Base-by-base conservation (phyloP, 1,284 basidiomycete species). In the Ustilago curta region DNA sequence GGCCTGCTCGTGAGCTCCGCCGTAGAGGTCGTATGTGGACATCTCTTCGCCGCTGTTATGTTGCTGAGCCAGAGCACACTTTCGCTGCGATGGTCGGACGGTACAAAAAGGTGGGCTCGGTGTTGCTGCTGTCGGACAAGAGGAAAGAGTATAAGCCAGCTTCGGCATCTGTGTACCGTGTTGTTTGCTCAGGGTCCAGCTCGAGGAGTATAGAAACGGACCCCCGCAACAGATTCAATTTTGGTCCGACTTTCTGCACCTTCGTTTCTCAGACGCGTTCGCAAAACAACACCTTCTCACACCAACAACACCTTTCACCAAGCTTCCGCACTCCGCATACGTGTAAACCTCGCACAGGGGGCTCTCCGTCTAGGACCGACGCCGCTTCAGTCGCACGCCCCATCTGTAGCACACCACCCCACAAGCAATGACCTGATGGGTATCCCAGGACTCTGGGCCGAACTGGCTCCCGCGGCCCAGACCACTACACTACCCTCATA, bases 381-480 rank as follows among this genome's bases (percentile, higher is more conserved):
- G 8, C 1, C 37, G 12, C 37, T 35, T 7, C 25, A 21, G 16
- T 25, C 40, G 16, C 11, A 48, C 14, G n/a, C 21, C 11, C 39
- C n/a, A 4, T 31, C 11, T 37, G 19, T 29, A 27, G 31, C 49
- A 25, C 18, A 31, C 35, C 35, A 16, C 27, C 35, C n/a, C 18
- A n/a, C 16, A 27, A 60, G 25, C 6, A 66, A 66, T 44, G 55
- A 45, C 58, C 21, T 59, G 16, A 83, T 83, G 81, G 81, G 79
- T 31, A 74, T 81, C 40, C 73, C 79, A 11, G 76, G 76, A 18
- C 71, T 83, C 39, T 83, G 81, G 81, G 49, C 55, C 35, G 74
- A 78, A 59, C 68, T 81, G 29, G 68, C 68, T n/a, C 43, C 62
- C 4, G 65, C 64, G 4, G 78, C 71, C 42, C 44, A 53, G n/a